Percentiles rank a stretch among this genome's conserved stretches.
These are phyloP conservation scores for Teunomyces pallodes DNA, from an alignment of 805 yeast genomes.

Conservation along the genomic window DNA sequence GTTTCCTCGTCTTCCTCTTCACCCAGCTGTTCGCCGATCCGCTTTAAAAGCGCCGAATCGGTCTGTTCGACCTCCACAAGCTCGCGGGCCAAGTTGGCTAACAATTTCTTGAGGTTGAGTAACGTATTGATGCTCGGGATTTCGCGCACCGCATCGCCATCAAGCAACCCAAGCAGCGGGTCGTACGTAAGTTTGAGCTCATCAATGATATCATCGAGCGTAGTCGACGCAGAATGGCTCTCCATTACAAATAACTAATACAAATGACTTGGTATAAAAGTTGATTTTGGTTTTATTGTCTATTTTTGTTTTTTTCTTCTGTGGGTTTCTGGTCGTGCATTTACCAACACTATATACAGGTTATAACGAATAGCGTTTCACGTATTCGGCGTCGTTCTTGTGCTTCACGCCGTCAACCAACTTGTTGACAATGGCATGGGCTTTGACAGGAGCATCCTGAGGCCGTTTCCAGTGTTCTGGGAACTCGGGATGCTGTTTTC, in stretches of 20 bases:
- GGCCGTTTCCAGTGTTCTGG: constrained; percentile 75
- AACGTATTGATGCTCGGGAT: constrained; percentile 43
- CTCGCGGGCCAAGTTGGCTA: constrained; percentile 39
- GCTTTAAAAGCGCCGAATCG: constrained; percentile 26
- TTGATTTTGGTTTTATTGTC: no score
- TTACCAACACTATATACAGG: constrained; percentile 9
- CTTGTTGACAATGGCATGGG: constrained; percentile 30
- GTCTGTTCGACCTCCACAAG: constrained; percentile 30
- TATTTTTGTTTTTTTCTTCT: background rate
- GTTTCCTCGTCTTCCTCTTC: constrained; percentile 10
- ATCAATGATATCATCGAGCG: constrained; percentile 49
- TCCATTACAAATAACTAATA: background rate
- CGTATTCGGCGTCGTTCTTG: constrained; percentile 31
- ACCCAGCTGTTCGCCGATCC: constrained; percentile 14
- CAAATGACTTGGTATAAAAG: no score
- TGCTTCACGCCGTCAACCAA: constrained; percentile 33
- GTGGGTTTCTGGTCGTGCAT: background rate
- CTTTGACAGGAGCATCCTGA: constrained; percentile 62
- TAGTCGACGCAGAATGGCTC: constrained; percentile 34
- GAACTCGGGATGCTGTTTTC: constrained; percentile 43
- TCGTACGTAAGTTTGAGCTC: constrained; percentile 57
- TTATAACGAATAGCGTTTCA: constrained; percentile 24
- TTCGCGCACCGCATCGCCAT: constrained; percentile 51
- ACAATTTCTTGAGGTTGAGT: constrained; percentile 43
- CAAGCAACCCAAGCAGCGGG: constrained; percentile 55